Base-by-base conservation (phyloP, 305 asterid species). In the Andrographis paniculata region DNA sequence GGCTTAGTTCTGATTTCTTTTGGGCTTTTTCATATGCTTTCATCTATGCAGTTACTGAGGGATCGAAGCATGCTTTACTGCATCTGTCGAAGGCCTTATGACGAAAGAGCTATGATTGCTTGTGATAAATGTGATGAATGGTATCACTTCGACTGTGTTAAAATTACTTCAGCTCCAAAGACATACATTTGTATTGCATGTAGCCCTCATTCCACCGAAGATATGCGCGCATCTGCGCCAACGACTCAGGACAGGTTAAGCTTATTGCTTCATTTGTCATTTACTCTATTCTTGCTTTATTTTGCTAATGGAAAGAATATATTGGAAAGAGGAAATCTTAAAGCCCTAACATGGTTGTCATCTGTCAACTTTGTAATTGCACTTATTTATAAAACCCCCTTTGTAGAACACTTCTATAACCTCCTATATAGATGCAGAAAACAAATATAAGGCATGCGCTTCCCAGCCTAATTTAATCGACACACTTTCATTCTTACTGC, bases 31-130 rank as follows among this genome's bases (percentile, higher is more conserved):
- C 14, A 9, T 14, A 11, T 20, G 2, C 19, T 23, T 38, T 52
- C 40, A 57, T 30, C 39, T 48, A 38, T 73, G 80, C 79, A 87
- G 95, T 75, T 82, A 56, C 60, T 89, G 59, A 71, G 78, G 74
- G 98, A 89, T 42, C 85, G 98, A 6, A 85, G 95, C 67, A 82
- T 85, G 98, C 94, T 89, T 48, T 89, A 89, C 56, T 85, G 98
- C 72, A 80, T 89, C 49, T 89, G 96, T 48, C 83, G 96, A 58
- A 85, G 55, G 61, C 98, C 98, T 16, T 73, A 82, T 52, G 94
- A 75, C 58, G 75, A 71, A 63, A 76, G 96, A 65, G 73, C 86
- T 42, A 83, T 89, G 94, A 71, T 89, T 47, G 96, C 96, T 48
- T 89, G 98, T 62, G 92, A 82, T 62, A 38, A 75, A 45, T 86